Evolutionary conservation across 2,329 filamentous ascomycete species (phyloP).

Genomic region (Cordyceps fumosorosea): DNA sequence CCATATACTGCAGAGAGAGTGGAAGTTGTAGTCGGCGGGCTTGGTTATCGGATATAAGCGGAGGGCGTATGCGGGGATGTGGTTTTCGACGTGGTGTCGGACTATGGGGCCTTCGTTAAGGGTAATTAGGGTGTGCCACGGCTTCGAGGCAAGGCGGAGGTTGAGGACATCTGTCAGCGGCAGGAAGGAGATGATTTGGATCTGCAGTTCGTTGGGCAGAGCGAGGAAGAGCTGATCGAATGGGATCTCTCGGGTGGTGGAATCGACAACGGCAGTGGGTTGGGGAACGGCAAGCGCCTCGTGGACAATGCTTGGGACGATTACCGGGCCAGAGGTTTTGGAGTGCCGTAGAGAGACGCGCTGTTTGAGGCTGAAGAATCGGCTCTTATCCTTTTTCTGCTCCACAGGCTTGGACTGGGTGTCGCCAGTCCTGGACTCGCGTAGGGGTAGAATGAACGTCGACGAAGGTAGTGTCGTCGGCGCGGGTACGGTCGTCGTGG

Average conservation of each 20-base stretch:
- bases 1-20: conserved; percentile 59
- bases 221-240: conserved; percentile 52
- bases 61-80: conserved; percentile 54
- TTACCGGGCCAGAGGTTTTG: conserved; percentile 18
- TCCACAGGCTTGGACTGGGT: conserved; percentile 25
- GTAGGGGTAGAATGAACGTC: conserved; percentile 45
- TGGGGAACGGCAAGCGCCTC: not conserved
- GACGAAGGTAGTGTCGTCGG: conserved; percentile 26
- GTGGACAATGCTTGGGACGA: conserved; percentile 14
- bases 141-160: conserved; percentile 50
- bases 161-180: conserved; percentile 55
- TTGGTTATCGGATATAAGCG: conserved; percentile 52
- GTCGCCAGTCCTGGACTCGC: conserved; percentile 31
- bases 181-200: conserved; percentile 54
- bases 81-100: conserved; percentile 52
- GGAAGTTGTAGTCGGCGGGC: conserved; percentile 43
- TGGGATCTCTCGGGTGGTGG: conserved; percentile 29
- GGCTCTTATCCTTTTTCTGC: conserved; percentile 34
- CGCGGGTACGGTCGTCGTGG: conserved; percentile 17
- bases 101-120: conserved; percentile 55
- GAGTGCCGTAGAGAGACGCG: conserved; percentile 31
- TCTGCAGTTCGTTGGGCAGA: conserved; percentile 56
- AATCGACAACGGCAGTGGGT: not conserved
- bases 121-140: conserved; percentile 53
- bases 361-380: conserved; percentile 36